Conservation (phyloP, 768 basidiomycete species). For the Scleroderma bovista region DNA sequence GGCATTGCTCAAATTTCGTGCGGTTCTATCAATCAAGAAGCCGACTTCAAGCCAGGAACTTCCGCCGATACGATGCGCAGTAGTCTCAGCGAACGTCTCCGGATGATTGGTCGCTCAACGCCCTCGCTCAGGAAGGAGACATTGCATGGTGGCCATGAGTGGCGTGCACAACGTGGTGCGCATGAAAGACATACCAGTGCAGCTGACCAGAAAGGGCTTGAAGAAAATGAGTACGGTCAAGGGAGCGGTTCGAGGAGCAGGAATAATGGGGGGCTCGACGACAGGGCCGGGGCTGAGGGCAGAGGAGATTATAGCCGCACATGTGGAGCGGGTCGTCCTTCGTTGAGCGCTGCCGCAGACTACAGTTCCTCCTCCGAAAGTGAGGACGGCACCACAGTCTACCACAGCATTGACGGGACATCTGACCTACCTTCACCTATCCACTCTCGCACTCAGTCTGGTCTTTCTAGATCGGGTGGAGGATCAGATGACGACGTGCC, state of each 20-base stretch:
- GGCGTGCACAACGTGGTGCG: slow-evolving; percentile 13
- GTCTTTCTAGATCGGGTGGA: slow-evolving; percentile 17
- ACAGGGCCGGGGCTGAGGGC: slow-evolving; percentile 35
- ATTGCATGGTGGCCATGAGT: slow-evolving; percentile 14
- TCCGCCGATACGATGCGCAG: slow-evolving; percentile 33
- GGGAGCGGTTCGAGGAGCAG: slow-evolving; percentile 16
- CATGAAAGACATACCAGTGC: slow-evolving; percentile 14
- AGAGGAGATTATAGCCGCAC: not conserved
- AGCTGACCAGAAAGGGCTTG: slow-evolving; percentile 7
- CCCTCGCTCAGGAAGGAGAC: slow-evolving; percentile 3
- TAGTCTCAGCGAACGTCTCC: slow-evolving; percentile 3
- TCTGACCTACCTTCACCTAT: slow-evolving; percentile 20
- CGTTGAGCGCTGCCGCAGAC: slow-evolving; percentile 30
- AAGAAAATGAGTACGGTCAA: slow-evolving; percentile 3
- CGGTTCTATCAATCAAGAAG: slow-evolving; percentile 17
- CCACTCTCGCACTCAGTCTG: slow-evolving; percentile 18
- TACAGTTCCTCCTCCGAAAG: slow-evolving; percentile 38
- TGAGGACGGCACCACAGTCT: slow-evolving; percentile 36
- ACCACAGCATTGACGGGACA: slow-evolving; percentile 38
- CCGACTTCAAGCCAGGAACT: slow-evolving; percentile 38
- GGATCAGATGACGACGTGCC: slow-evolving; percentile 76
- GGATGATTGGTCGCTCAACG: not conserved
- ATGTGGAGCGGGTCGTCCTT: slow-evolving; percentile 21
- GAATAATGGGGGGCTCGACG: slow-evolving; percentile 17
- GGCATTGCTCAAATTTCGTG: slow-evolving; percentile 12